Base-by-base conservation (phyloP, 257 asterid species). In the Petunia secreta region DNA sequence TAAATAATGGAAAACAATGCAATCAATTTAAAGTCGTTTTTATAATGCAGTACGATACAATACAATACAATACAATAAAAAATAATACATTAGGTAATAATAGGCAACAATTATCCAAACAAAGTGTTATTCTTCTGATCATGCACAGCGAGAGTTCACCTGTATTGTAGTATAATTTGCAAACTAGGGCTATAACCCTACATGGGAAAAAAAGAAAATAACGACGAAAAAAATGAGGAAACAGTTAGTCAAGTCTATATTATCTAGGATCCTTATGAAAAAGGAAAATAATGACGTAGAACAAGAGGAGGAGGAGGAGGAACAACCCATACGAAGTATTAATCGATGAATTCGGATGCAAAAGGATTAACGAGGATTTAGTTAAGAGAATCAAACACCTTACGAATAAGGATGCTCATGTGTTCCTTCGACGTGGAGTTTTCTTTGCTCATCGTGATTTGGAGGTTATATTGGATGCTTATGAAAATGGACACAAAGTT, bases 371-470 rank as follows among this genome's bases (percentile, higher is more conserved):
- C 15, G 85, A 88, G 16, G 62, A 92, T n/a, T 76, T 96, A 34
- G 69, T 94, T 73, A 93, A 92, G 63, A 96, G 98, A 16, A 94
- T 94, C 16, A 84, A 90, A 16, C 88, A 90, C 38, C 92, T 95
- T 84, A 95, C 99, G 2, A 87, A 89, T 77, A 91, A 92, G 2
- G 90, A 87, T 2, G 88, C 99, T 0, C 99, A 96, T 80, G 97
- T 91, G n/a, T 96, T 96, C 83, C 99, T 96, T 88, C 99, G 99
- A 71, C 99, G 99, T 1, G 97, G 98, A 48, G 96, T 94, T 44
- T 94, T 96, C 85, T 94, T 96, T 75, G 98, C 98, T 71, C 99
- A 96, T 87, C 92, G 99, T 0, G 99, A 94, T 83, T 85, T 96
- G 64, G 84, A 25, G 2, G 94, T 91, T 55, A 62, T 96, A 62